phyloP scores from a whole-genome alignment of 1,284 basidiomycete species.

The Leccinum idahoense region DNA sequence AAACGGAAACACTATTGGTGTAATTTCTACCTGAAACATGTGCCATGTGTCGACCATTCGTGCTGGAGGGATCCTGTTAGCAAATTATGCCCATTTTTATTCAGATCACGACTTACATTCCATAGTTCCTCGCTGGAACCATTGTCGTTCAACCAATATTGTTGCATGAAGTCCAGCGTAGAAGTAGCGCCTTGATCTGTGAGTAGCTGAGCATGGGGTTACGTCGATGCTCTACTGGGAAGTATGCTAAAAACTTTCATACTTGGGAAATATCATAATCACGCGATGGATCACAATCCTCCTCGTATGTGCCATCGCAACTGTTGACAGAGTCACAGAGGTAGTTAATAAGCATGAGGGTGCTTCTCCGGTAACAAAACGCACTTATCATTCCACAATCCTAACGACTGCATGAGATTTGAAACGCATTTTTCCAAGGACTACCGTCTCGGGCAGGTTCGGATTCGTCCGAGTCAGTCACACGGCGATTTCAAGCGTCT shows the following conservation, averaged over 20 bases:
- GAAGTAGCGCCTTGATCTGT: slow-evolving; percentile 51
- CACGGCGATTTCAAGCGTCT: no score
- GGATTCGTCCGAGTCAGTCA: no score
- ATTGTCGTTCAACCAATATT: slow-evolving; percentile 62
- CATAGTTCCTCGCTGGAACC: slow-evolving; percentile 63
- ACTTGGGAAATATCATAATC: slow-evolving; percentile 55
- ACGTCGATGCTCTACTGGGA: not conserved
- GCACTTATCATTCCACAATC: slow-evolving; percentile 69
- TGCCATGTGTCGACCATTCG: slow-evolving; percentile 73
- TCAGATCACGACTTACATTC: slow-evolving; percentile 45
- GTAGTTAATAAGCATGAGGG: not conserved
- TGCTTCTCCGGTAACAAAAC: slow-evolving; percentile 18
- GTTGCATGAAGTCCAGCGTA: slow-evolving; percentile 66
- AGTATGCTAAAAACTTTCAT: slow-evolving; percentile 14
- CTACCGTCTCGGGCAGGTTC: not conserved
- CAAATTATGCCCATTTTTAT: not conserved
- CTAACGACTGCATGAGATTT: slow-evolving; percentile 29
- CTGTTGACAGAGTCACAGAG: slow-evolving; percentile 30
- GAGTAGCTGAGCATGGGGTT: slow-evolving; percentile 44
- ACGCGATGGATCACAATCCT: slow-evolving; percentile 63
- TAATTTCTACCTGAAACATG: slow-evolving; percentile 54
- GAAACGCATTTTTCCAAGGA: not conserved
- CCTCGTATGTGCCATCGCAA: slow-evolving; percentile 62
- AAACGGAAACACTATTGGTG: not conserved
- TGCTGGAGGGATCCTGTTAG: slow-evolving; percentile 37